Percentiles rank a stretch among this genome's conserved stretches.
These are phyloP conservation scores for Glaciozyma antarctica DNA, from an alignment of 768 basidiomycete species.

Conservation along the genomic window DNA sequence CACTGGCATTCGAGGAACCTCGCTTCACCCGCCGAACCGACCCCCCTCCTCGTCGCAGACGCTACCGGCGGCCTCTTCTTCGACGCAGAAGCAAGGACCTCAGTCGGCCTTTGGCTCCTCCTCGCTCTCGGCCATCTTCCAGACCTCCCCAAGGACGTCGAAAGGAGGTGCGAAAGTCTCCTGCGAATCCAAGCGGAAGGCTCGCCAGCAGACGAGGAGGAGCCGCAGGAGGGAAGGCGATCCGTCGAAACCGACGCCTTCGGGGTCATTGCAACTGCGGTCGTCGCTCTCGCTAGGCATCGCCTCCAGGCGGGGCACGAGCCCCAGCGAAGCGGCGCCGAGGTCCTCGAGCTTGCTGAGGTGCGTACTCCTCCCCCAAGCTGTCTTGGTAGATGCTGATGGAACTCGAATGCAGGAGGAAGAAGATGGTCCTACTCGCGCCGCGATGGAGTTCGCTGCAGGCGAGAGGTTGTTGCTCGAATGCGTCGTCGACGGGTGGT, in stretches of 20 bases:
- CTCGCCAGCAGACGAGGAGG: background rate
- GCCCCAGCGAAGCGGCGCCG: background rate
- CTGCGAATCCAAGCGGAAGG: background rate
- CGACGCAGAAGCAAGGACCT: conserved; percentile 29
- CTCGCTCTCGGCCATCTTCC: background rate
- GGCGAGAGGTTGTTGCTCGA: conserved; percentile 8
- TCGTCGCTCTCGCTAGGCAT: background rate
- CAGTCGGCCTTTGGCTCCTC: conserved; percentile 6
- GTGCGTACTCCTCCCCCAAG: background rate
- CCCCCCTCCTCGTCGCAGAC: background rate
- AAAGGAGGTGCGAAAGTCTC: background rate
- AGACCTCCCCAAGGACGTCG: background rate
- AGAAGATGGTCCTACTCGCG: background rate
- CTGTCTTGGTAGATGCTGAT: background rate
- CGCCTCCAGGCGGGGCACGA: background rate
- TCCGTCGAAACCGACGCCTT: background rate
- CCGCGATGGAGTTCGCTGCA: conserved; percentile 9
- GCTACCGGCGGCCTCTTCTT: conserved; percentile 1
- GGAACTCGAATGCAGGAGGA: background rate
- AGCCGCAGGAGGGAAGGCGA: background rate
- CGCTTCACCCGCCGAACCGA: background rate
- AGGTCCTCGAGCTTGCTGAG: background rate
- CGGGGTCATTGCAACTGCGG: background rate
- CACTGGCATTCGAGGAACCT: background rate
- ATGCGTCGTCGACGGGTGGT: background rate